Conservation (phyloP, 73 alveolate species). For the Paramecium caudatum region DNA sequence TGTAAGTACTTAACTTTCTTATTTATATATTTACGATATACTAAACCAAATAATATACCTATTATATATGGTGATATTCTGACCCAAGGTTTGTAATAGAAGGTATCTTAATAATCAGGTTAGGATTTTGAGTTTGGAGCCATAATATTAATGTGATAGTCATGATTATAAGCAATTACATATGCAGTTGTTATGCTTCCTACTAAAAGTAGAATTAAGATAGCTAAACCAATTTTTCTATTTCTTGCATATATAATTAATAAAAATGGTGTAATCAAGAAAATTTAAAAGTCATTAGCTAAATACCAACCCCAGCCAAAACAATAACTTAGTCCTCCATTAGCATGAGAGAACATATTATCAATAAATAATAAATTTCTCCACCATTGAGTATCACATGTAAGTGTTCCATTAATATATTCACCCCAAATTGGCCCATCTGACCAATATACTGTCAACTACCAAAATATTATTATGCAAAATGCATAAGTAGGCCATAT, state of each 20-base stretch:
- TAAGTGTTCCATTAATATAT: background rate
- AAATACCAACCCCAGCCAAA: conserved; percentile 82
- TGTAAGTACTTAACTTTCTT: background rate
- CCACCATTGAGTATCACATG: conserved; percentile 80
- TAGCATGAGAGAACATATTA: conserved; percentile 70
- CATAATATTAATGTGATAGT: conserved; percentile 32
- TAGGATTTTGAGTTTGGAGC: conserved; percentile 54
- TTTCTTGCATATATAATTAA: conserved; percentile 64
- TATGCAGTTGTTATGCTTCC: conserved; percentile 49
- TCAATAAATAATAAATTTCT: conserved; percentile 77
- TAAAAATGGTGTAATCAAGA: conserved; percentile 70
- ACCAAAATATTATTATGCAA: conserved; percentile 54
- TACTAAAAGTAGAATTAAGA: conserved; percentile 9
- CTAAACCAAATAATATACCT: conserved; percentile 76
- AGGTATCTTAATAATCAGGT: conserved; percentile 69
- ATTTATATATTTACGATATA: conserved; percentile 70
- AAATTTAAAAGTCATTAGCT: conserved; percentile 79
- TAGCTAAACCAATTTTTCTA: conserved; percentile 54
- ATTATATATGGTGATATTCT: conserved; percentile 77
- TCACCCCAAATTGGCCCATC: conserved; percentile 80
- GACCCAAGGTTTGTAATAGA: conserved; percentile 78
- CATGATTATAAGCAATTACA: conserved; percentile 20
- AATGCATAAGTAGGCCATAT: conserved; percentile 76
- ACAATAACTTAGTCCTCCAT: conserved; percentile 69
- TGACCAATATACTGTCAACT: conserved; percentile 68